Conservation (phyloP, 2,329 filamentous ascomycete species). For the Fusarium dlaminii region DNA sequence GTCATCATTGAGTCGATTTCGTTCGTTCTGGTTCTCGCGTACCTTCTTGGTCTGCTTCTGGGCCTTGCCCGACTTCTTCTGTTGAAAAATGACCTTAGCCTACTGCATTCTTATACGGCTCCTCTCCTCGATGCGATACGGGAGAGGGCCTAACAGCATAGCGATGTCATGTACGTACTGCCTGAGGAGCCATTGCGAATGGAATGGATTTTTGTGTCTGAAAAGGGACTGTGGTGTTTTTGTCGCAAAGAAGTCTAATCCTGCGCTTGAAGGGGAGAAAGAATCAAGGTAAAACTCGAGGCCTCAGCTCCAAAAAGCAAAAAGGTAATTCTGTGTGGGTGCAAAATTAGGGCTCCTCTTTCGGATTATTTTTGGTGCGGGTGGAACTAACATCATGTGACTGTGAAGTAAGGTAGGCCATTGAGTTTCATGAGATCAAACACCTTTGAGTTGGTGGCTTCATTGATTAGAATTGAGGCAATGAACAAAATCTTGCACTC, state of each 20-base stretch:
- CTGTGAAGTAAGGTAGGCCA: neutral
- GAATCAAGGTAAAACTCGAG: conserved; percentile 16
- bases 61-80: conserved; percentile 74
- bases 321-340: conserved; percentile 35
- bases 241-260: conserved; percentile 77
- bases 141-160: conserved; percentile 84
- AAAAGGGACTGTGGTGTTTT: conserved; percentile 42
- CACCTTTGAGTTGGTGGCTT: neutral
- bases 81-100: conserved; percentile 80
- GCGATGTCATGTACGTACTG: conserved; percentile 87
- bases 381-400: conserved; percentile 2
- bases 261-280: conserved; percentile 68
- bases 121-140: conserved; percentile 21
- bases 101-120: conserved; percentile 75
- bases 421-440: neutral
- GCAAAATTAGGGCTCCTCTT: conserved; percentile 48
- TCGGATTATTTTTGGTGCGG: conserved; percentile 9
- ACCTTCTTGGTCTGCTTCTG: conserved; percentile 92
- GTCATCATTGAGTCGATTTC: neutral
- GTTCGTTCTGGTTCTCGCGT: conserved; percentile 40
- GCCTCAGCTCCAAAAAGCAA: neutral
- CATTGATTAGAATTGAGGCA: neutral
- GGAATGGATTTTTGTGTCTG: conserved; percentile 43
- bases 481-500: neutral
- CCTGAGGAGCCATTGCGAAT: conserved; percentile 82